These are phyloP conservation scores for Actinomortierella ambigua DNA, from an alignment of 371 early-diverging fungal genomes.

Conservation along the genomic window DNA sequence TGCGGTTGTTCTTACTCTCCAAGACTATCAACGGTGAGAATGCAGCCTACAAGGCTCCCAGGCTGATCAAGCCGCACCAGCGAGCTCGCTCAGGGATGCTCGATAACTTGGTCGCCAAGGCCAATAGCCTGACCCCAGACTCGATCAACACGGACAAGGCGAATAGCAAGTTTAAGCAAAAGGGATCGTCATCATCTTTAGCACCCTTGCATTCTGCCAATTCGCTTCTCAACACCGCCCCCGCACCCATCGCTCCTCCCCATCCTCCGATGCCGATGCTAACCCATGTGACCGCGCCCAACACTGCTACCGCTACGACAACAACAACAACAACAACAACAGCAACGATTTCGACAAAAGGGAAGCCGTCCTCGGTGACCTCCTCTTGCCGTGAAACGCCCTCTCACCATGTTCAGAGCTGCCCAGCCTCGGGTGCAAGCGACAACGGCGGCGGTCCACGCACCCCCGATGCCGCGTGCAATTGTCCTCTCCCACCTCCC, in stretches of 20 bases:
- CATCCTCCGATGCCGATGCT: background rate
- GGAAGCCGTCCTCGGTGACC: too few relatives aligned
- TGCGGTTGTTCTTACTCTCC: conserved; percentile 63
- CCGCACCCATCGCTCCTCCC: background rate
- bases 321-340: too few relatives aligned
- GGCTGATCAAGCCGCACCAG: conserved; percentile 56
- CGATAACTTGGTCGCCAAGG: conserved; percentile 49
- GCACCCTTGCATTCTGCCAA: too few relatives aligned
- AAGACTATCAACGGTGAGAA: conserved; percentile 82
- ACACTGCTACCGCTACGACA: background rate
- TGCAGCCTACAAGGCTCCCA: conserved; percentile 74
- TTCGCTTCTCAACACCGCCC: too few relatives aligned
- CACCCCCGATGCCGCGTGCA: too few relatives aligned
- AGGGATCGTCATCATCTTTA: background rate
- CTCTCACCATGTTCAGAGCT: too few relatives aligned
- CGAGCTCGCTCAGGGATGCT: conserved; percentile 55
- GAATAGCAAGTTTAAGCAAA: conserved; percentile 14
- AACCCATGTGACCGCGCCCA: background rate
- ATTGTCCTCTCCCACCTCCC: too few relatives aligned
- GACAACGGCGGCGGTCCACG: too few relatives aligned
- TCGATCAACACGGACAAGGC: conserved; percentile 22
- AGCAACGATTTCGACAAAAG: too few relatives aligned
- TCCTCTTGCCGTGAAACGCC: too few relatives aligned
- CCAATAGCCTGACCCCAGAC: conserved; percentile 28
- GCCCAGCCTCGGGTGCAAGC: too few relatives aligned